Evolutionary conservation across 805 yeast genomes (phyloP).

Genomic region (Ogataea philodendri): DNA sequence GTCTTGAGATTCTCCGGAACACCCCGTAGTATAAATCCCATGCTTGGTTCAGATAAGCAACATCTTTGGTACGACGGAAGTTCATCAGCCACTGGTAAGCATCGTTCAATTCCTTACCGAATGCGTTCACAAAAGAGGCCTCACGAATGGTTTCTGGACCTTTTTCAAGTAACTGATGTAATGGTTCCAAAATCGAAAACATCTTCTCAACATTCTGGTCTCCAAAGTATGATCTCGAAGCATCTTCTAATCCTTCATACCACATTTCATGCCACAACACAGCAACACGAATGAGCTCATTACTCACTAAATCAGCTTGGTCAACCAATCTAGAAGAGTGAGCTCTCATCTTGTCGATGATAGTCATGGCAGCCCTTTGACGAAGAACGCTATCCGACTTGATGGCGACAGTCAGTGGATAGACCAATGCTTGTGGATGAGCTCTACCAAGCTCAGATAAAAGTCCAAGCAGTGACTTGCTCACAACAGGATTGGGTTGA

Average conservation of each 20-base stretch:
- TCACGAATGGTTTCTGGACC: constrained; percentile 94
- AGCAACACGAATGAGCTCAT: constrained; percentile 89
- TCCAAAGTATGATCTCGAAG: constrained; percentile 87
- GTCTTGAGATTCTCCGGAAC: constrained; percentile 86
- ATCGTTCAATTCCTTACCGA: constrained; percentile 88
- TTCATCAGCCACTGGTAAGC: constrained; percentile 93
- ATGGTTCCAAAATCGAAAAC: constrained; percentile 86
- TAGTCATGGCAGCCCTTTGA: constrained; percentile 86
- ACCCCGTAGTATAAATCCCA: constrained; percentile 97
- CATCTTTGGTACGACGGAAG: constrained; percentile 80
- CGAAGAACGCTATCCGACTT: constrained; percentile 89
- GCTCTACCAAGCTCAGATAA: constrained; percentile 87
- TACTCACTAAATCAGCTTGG: constrained; percentile 92
- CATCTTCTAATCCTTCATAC: constrained; percentile 97
- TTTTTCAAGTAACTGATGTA: constrained; percentile 77
- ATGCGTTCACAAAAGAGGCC: constrained; percentile 86
- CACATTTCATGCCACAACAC: constrained; percentile 97
- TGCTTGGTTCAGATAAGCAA: constrained; percentile 88
- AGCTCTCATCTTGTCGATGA: constrained; percentile 86
- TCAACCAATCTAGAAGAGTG: constrained; percentile 84
- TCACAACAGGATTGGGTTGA: constrained; percentile 85
- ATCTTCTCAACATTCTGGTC: constrained; percentile 93
- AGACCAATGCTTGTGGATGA: constrained; percentile 95
- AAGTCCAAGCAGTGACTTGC: constrained; percentile 73
- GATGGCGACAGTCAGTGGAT: constrained; percentile 93